Evolutionary conservation across 805 yeast species (phyloP).

Genomic region (Lipomyces kockii): DNA sequence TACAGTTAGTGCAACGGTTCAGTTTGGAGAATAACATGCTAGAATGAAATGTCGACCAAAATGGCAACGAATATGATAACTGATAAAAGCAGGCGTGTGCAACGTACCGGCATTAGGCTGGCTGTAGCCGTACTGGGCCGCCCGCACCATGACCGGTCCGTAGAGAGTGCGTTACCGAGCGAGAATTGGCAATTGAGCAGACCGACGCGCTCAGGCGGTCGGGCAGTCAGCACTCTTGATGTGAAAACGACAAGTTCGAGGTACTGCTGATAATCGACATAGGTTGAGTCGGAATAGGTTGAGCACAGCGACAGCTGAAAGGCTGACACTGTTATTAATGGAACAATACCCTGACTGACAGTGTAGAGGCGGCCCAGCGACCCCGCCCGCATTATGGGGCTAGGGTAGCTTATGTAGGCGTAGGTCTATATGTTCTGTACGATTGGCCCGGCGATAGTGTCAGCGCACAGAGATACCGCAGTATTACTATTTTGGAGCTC

Average conservation of each 20-base stretch:
- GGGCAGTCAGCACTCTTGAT: background rate
- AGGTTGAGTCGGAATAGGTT: background rate
- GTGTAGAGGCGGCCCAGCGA: too few relatives aligned
- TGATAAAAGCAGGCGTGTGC: background rate
- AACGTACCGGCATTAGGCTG: background rate
- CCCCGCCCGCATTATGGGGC: too few relatives aligned
- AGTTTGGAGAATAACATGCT: background rate
- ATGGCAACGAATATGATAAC: too few relatives aligned
- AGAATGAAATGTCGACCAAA: background rate
- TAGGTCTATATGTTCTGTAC: background rate
- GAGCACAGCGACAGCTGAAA: background rate
- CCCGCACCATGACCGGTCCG: background rate
- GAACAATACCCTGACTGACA: too few relatives aligned
- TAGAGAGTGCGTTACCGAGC: background rate
- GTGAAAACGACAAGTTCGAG: background rate
- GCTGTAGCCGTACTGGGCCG: background rate
- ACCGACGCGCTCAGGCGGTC: background rate
- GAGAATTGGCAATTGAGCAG: background rate
- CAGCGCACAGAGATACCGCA: background rate
- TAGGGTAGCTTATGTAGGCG: too few relatives aligned
- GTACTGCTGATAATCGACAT: background rate
- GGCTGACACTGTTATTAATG: too few relatives aligned
- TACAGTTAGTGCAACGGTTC: background rate
- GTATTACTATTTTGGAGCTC: background rate
- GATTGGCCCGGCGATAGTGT: background rate